These are phyloP conservation scores for Kodamaea leandrae DNA, from an alignment of 805 yeast species.

Conservation along the genomic window DNA sequence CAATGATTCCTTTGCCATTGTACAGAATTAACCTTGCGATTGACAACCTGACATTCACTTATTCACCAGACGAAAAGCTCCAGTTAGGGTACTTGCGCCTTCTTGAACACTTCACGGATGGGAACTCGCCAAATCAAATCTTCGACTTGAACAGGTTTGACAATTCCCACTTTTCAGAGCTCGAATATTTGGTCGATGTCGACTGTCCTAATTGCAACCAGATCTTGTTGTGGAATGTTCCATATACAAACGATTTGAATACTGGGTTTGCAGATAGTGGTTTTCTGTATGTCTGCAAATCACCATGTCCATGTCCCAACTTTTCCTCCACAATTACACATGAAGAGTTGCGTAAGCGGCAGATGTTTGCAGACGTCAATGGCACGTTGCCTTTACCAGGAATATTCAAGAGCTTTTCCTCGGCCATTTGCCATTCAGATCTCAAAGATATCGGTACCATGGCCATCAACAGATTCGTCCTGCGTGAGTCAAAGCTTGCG, in stretches of 20 bases:
- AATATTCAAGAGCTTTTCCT: conserved; percentile 11
- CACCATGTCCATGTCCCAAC: neutral
- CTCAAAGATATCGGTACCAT: conserved; percentile 2
- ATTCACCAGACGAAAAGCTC: conserved; percentile 10
- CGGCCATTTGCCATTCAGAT: conserved; percentile 8
- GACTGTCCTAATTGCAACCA: conserved; percentile 16
- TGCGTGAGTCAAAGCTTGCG: neutral
- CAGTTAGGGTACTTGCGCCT: conserved; percentile 10
- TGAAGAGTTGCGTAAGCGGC: conserved; percentile 21
- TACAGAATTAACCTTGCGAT: conserved; percentile 10
- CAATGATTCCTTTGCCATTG: conserved; percentile 21
- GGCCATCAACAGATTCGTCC: conserved; percentile 9
- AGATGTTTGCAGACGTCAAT: conserved; percentile 15
- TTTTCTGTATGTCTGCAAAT: conserved; percentile 7
- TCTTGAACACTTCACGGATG: conserved; percentile 5
- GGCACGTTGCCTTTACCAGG: conserved; percentile 8
- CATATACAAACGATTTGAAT: conserved; percentile 10
- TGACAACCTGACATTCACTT: conserved; percentile 13
- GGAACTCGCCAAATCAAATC: conserved; percentile 5
- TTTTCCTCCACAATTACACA: conserved; percentile 14
- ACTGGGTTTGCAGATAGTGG: conserved; percentile 17
- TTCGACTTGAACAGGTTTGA: conserved; percentile 5
- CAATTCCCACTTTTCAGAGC: conserved; percentile 5
- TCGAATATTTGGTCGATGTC: conserved; percentile 10
- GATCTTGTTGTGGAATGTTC: conserved; percentile 10